Evolutionary conservation across 1,139 yeast genomes (phyloP), one percentile per base, ranked within the genome.

Genomic region (Blastobotrys buckinghamii): DNA sequence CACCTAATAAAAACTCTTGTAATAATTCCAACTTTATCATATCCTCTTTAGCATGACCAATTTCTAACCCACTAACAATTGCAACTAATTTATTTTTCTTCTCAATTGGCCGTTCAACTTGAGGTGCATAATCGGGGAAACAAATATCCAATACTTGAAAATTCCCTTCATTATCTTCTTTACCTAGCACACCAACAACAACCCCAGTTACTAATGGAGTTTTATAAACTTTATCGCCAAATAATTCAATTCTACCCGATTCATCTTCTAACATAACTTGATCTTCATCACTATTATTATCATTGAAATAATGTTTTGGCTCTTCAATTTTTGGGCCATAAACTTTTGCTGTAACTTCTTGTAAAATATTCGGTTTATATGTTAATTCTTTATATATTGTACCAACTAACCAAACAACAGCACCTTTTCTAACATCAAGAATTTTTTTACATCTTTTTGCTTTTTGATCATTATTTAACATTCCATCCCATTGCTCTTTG

Each of bases 341-440:
- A 44, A 67, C 67, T 30, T 39, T 36, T 17, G 60, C 77, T 40
- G 85, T 81, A 15, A 90, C 92, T 55, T 92, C 97, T 45, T 80
- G 78, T 49, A 94, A 69, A 45, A 92, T 83, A 61, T 89, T 84
- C 10, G 96, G 88, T 63, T 92, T 92, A 62, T 80, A 79, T 60
- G 79, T 81, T 81, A 88, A 77, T 53, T 90, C 96, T 59, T 88
- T 77, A 59, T 84, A 89, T 0, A 90, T 74, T 0, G 97, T 87
- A 2, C 98, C 99, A 33, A 85, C 75, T n/a, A 88, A 82, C 95
- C 95, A 92, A 53, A 89, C 79, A 29, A 89, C 77, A 56, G 79
- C 76, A 47, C 83, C 80, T 42, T 80, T 78, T 27, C 74, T 72
- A 6, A 90, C 81, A 62, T 90, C 96, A 53, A 92, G 70, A 10